Percentiles rank a stretch among this genome's conserved stretches.
These are phyloP conservation scores for Aspergillus funiculosus DNA, from an alignment of 495 filamentous ascomycete species.

Conservation along the genomic window DNA sequence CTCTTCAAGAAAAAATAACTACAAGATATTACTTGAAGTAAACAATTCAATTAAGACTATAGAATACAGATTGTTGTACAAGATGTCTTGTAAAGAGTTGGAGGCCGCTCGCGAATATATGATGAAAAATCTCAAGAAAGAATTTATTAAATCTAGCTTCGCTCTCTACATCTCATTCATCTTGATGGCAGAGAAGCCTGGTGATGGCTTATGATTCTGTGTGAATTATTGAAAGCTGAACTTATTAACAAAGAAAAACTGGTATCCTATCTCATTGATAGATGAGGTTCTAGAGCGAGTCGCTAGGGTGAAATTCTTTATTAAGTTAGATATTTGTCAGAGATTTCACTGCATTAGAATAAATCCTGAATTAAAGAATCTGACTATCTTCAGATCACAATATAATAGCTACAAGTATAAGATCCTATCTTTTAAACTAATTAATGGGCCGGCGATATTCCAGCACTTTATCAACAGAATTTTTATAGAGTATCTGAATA, in stretches of 20 bases:
- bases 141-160: conserved; percentile 37
- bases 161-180: conserved; percentile 24
- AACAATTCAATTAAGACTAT: too few relatives aligned
- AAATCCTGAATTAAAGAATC: conserved; percentile 20
- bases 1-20: too few relatives aligned
- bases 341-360: conserved; percentile 36
- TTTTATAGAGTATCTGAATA: conserved; percentile 20
- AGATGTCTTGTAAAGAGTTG: neutral
- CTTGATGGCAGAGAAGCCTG: conserved; percentile 31
- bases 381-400: conserved; percentile 30
- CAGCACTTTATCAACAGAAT: conserved; percentile 28
- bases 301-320: conserved; percentile 31
- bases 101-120: neutral
- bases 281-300: conserved; percentile 35
- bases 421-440: conserved; percentile 19
- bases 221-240: conserved; percentile 44
- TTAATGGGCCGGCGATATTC: conserved; percentile 18
- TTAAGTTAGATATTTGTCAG: conserved; percentile 39
- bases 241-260: conserved; percentile 35
- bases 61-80: too few relatives aligned
- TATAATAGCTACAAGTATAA: conserved; percentile 25
- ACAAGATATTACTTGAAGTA: too few relatives aligned
- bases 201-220: conserved; percentile 35
- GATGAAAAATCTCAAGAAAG: neutral
- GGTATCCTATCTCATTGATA: conserved; percentile 42